phyloP scores from a whole-genome alignment of 2,329 filamentous ascomycete genomes.

The Pestalotiopsis sp. region DNA sequence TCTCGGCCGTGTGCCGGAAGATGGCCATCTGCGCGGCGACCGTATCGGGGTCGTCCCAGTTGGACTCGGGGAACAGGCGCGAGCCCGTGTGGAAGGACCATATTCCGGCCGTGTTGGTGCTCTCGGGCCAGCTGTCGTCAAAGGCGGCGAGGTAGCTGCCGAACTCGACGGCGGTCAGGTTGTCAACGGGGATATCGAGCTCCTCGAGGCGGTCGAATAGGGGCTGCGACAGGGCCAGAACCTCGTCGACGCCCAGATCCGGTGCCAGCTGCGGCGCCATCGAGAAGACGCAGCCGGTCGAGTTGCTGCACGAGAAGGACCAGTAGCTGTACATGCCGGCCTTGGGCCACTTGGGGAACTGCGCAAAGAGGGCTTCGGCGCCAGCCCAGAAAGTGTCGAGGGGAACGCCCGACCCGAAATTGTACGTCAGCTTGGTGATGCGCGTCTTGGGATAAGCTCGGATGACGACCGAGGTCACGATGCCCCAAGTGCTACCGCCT shows the following conservation, averaged over 20 bases:
- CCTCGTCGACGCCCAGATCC: neutral
- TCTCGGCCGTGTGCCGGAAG: slow-evolving; percentile 19
- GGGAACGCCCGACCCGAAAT: slow-evolving; percentile 26
- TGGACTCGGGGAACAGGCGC: slow-evolving; percentile 23
- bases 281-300: slow-evolving; percentile 17
- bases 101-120: neutral
- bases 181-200: slow-evolving; percentile 18
- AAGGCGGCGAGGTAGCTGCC: slow-evolving; percentile 19
- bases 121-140: slow-evolving; percentile 21
- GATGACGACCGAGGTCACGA: slow-evolving; percentile 42
- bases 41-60: slow-evolving; percentile 22
- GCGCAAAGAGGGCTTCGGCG: slow-evolving; percentile 28
- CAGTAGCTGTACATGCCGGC: slow-evolving; percentile 23
- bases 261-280: slow-evolving; percentile 3
- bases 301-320: slow-evolving; percentile 18
- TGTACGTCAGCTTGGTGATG: slow-evolving; percentile 34
- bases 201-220: slow-evolving; percentile 19
- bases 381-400: neutral
- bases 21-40: slow-evolving; percentile 19
- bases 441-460: slow-evolving; percentile 36
- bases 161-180: slow-evolving; percentile 18
- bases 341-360: slow-evolving; percentile 33
- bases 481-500: slow-evolving; percentile 44
- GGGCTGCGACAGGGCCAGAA: slow-evolving; percentile 17
- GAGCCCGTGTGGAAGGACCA: slow-evolving; percentile 41